Conservation (phyloP, 257 asterid genomes). For the Gentiana macrophylla region DNA sequence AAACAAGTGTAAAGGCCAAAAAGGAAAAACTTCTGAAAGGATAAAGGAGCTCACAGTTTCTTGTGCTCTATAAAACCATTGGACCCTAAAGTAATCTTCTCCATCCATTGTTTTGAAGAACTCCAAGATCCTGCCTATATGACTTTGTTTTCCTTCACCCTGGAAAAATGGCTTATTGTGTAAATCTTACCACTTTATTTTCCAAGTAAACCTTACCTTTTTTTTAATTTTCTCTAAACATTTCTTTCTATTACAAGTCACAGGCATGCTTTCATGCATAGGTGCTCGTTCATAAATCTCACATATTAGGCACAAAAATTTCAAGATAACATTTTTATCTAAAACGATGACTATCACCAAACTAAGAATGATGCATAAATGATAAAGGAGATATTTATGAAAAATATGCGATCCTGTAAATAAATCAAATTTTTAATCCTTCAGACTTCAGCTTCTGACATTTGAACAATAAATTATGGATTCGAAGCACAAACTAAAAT, state of each 20-base stretch:
- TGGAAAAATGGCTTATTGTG: conserved; percentile 66
- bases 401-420: no score
- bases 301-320: conserved; percentile 23
- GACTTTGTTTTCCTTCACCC: conserved; percentile 76
- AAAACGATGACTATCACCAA: conserved; percentile 3
- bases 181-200: conserved; percentile 16
- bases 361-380: no score
- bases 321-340: conserved; percentile 15
- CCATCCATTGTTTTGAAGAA: conserved; percentile 65
- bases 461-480: no score
- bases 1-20: conserved; percentile 4
- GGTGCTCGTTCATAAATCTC: conserved; percentile 29
- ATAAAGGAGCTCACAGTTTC: conserved; percentile 59
- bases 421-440: no score
- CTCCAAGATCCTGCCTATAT: conserved; percentile 74
- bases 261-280: no score
- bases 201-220: conserved; percentile 26
- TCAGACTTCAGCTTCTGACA: no score
- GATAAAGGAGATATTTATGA: no score
- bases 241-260: no score
- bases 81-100: conserved; percentile 81
- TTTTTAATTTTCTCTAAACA: conserved; percentile 45
- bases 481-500: no score
- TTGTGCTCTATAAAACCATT: conserved; percentile 89
- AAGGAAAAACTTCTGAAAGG: not conserved